Conservation (phyloP, 2,329 filamentous ascomycete genomes). For the Colletotrichum graminicola region DNA sequence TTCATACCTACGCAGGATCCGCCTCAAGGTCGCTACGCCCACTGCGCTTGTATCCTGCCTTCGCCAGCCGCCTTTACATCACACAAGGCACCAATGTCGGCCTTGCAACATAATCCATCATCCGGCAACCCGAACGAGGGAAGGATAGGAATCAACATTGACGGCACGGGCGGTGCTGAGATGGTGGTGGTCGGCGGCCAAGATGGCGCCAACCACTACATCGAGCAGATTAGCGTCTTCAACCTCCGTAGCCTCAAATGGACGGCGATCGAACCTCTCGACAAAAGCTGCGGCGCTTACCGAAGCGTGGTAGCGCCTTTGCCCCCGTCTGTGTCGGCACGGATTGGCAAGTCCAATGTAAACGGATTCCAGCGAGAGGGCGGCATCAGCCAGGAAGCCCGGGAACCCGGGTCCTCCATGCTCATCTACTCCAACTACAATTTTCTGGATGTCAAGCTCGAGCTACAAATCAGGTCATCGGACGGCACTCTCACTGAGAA, state of each 20-base stretch:
- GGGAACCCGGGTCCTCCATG: conserved; percentile 78
- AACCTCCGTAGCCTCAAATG: conserved; percentile 95
- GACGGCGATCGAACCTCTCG: conserved; percentile 89
- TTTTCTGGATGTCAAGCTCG: conserved; percentile 95
- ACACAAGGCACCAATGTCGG: conserved; percentile 83
- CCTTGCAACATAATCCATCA: conserved; percentile 89
- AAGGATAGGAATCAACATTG: conserved; percentile 86
- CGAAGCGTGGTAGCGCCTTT: conserved; percentile 93
- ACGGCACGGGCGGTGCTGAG: conserved; percentile 92
- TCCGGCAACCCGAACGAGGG: conserved; percentile 88
- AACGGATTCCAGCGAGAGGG: conserved; percentile 58
- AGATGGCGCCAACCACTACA: conserved; percentile 98
- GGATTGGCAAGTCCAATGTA: conserved; percentile 72
- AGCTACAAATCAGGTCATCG: conserved; percentile 87
- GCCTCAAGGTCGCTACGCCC: conserved; percentile 94
- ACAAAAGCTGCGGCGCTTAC: conserved; percentile 95
- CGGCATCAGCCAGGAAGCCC: conserved; percentile 65
- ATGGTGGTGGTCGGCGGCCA: conserved; percentile 98
- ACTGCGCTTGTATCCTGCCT: conserved; percentile 92
- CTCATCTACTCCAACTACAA: conserved; percentile 99
- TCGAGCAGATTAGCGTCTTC: conserved; percentile 98
- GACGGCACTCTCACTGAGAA: conserved; percentile 89
- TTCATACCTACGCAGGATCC: conserved; percentile 83
- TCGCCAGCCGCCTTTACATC: conserved; percentile 91
- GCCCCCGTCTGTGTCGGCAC: conserved; percentile 72